Base-by-base conservation (phyloP, 495 filamentous ascomycete genomes). In the Penicillium daleae region DNA sequence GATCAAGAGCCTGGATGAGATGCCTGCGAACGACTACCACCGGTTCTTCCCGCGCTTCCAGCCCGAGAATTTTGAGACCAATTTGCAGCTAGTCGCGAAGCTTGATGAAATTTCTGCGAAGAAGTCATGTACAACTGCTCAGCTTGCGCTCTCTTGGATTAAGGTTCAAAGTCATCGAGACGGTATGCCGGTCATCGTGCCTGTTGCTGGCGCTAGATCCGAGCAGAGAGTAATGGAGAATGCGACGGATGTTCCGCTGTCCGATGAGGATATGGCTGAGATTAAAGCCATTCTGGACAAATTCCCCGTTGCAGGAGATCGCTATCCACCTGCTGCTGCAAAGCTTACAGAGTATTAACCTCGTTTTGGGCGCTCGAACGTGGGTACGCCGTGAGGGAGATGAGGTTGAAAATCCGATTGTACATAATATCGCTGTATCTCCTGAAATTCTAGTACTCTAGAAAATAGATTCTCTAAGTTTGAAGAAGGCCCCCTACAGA, bases 1-100 rank as follows among this genome's bases (percentile, higher is more conserved):
- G 40, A 44, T 44, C n/a, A 44, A 44, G 40, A 44, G 40, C 22
- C 40, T 44, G 19, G 40, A 21, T 44, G 40, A 44, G 21, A 44
- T 44, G n/a, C 40, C 40, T 22, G 40, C 40, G 0, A 44, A 21
- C 10, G 40, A 44, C 40, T 10, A 44, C 40, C 40, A 44, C 19
- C 40, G 40, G 8, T 44, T 44, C n/a, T 44, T 44, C 40, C 40
- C 40, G n/a, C 40, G 40, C 40, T 44, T 44, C 8, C 40, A 21
- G n/a, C 39, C 39, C 0, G 39, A 9, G 19, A 19, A 44, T 10
- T 10, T 44, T 3, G 19, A 44, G 40, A 44, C 6, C 0, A 44
- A 44, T 19, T 21, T 21, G 40, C 40, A 22, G 6, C 40, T 39
- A 4, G n/a, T 44, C 19, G 19, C 19, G 3, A 44, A 44, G 40